phyloP scores from a whole-genome alignment of 345 rosid genomes.

The Brassica rapa region DNA sequence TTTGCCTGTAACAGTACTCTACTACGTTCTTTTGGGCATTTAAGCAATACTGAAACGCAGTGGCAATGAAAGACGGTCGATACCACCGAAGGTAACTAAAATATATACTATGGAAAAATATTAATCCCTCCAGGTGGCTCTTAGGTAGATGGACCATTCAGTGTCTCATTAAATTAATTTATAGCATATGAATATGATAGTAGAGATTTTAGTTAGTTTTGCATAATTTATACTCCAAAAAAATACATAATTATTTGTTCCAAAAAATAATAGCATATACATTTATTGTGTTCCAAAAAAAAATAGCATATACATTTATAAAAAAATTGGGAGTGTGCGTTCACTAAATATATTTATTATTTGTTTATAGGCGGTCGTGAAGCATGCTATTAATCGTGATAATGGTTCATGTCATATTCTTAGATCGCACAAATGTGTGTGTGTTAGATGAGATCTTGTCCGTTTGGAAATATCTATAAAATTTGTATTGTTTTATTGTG shows the following conservation, averaged over 20 bases:
- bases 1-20: constrained; percentile 51
- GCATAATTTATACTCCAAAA: no score
- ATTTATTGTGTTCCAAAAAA: no score
- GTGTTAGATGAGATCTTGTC: not conserved
- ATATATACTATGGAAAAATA: not conserved
- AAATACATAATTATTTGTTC: no score
- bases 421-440: not conserved
- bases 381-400: not conserved
- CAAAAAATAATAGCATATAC: no score
- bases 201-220: no score
- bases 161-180: not conserved
- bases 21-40: constrained; percentile 46
- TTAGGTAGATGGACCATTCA: not conserved
- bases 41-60: constrained; percentile 19
- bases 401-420: not conserved
- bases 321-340: no score
- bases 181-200: not conserved
- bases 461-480: not conserved
- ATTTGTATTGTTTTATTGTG: not conserved
- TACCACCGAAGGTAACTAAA: constrained; percentile 2
- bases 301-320: no score
- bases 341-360: no score
- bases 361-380: no score
- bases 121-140: not conserved
- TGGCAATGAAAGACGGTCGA: constrained; percentile 17